Evolutionary conservation across 495 filamentous ascomycete genomes (phyloP).

Genomic region (Lepidopterella palustris): DNA sequence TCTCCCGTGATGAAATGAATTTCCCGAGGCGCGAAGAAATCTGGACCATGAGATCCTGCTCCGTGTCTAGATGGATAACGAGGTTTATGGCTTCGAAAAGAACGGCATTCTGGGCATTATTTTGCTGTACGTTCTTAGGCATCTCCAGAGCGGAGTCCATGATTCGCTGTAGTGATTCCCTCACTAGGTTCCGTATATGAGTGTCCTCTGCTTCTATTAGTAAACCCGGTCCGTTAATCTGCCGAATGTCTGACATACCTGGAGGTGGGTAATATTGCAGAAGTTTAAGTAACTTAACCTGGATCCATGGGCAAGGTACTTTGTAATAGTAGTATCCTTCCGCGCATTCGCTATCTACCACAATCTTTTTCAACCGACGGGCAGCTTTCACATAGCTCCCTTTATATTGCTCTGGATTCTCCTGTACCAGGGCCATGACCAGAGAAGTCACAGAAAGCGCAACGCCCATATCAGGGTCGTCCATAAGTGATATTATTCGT

Average conservation of each 20-base stretch:
- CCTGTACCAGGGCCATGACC: constrained; percentile 92
- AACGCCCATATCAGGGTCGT: constrained; percentile 91
- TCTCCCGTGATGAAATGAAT: constrained; percentile 95
- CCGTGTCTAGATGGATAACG: constrained; percentile 97
- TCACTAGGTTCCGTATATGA: constrained; percentile 84
- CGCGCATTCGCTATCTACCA: constrained; percentile 81
- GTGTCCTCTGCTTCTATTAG: constrained; percentile 62
- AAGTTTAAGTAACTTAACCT: constrained; percentile 85
- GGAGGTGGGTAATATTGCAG: constrained; percentile 96
- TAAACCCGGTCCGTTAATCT: not conserved
- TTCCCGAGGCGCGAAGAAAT: constrained; percentile 91
- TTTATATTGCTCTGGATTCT: constrained; percentile 87
- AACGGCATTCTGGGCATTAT: constrained; percentile 97
- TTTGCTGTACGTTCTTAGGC: constrained; percentile 98
- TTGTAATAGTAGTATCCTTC: constrained; percentile 97
- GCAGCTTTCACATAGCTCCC: constrained; percentile 92
- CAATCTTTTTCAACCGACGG: constrained; percentile 74
- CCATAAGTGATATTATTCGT: constrained; percentile 96
- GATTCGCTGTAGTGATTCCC: constrained; percentile 84
- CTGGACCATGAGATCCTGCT: constrained; percentile 91
- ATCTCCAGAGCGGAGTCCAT: constrained; percentile 85
- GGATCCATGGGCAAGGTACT: constrained; percentile 97
- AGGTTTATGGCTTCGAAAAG: constrained; percentile 98
- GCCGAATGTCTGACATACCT: constrained; percentile 49
- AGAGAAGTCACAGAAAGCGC: constrained; percentile 92